Percentiles rank a stretch among this genome's conserved stretches.
phyloP scores from a whole-genome alignment of 2,329 filamentous ascomycete species.

The Epichloe brachyelytri region DNA sequence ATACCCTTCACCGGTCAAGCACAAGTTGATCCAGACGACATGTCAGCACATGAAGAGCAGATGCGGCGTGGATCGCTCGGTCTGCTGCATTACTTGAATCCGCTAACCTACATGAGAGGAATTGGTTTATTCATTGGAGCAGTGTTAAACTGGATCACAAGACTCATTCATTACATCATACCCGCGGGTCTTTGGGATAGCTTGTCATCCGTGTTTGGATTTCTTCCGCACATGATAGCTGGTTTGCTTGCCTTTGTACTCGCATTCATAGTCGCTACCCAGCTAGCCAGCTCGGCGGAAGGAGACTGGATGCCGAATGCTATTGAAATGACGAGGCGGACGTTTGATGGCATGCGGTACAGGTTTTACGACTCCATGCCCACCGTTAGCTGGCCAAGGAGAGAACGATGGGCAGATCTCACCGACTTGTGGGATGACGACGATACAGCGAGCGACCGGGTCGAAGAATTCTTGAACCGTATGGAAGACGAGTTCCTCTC shows the following conservation, averaged over 20 bases:
- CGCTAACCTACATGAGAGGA: constrained; percentile 18
- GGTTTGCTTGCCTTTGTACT: constrained; percentile 4
- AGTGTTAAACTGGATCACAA: constrained; percentile 10
- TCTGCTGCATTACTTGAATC: constrained; percentile 18
- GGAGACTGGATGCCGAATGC: constrained; percentile 5
- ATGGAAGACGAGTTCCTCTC: constrained; percentile 18
- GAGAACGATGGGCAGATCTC: constrained; percentile 10
- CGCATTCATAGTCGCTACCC: constrained; percentile 4
- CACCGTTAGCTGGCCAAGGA: constrained; percentile 15
- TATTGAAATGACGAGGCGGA: constrained; percentile 1
- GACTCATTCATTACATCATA: constrained; percentile 7
- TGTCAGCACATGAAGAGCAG: not conserved
- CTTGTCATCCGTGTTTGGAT: constrained; percentile 5
- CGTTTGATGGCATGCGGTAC: constrained; percentile 5
- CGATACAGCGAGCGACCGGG: constrained; percentile 9
- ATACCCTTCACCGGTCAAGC: constrained; percentile 1
- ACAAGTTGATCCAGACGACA: not conserved
- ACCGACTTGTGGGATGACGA: constrained; percentile 9
- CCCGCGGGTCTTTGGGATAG: constrained; percentile 5
- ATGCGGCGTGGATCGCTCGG: constrained; percentile 3
- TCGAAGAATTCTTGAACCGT: constrained; percentile 13
- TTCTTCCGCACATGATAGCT: constrained; percentile 4
- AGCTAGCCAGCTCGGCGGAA: constrained; percentile 1
- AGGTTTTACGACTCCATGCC: constrained; percentile 14
- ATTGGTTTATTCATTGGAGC: constrained; percentile 13